These are phyloP conservation scores for Platismatia glauca DNA, from an alignment of 495 filamentous ascomycete species.

Conservation along the genomic window DNA sequence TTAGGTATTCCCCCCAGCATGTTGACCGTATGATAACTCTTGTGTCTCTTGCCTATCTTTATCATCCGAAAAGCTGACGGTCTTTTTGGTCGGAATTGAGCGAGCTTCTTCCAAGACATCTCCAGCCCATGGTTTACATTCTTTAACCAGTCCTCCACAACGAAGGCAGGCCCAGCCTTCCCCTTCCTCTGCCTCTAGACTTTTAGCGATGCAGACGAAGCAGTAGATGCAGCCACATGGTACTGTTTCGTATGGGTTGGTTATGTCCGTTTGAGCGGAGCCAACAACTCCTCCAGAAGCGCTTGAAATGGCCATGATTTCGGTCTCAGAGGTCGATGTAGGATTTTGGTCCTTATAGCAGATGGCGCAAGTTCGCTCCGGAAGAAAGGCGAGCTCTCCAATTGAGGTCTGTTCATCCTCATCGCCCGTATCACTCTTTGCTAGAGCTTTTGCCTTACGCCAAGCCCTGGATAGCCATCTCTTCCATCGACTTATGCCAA, in stretches of 20 bases:
- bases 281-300: conserved; percentile 67
- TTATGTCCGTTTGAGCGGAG: conserved; percentile 86
- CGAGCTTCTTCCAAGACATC: conserved; percentile 60
- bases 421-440: conserved; percentile 42
- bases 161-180: conserved; percentile 94
- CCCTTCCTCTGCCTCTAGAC: conserved; percentile 84
- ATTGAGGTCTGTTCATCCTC: conserved; percentile 40
- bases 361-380: conserved; percentile 93
- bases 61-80: conserved; percentile 61
- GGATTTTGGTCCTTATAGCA: conserved; percentile 91
- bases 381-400: conserved; percentile 69
- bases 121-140: conserved; percentile 88
- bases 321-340: conserved; percentile 52
- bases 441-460: conserved; percentile 60
- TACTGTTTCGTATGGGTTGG: conserved; percentile 88
- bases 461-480: conserved; percentile 78
- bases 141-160: conserved; percentile 75
- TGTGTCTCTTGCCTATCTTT: conserved; percentile 20
- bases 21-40: not conserved
- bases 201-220: conserved; percentile 89
- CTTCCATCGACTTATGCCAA: conserved; percentile 87
- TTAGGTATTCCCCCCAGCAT: not conserved
- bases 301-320: conserved; percentile 50
- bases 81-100: conserved; percentile 47
- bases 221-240: conserved; percentile 93